Conservation (phyloP, 1,284 basidiomycete genomes). For the Irpex sp. region DNA sequence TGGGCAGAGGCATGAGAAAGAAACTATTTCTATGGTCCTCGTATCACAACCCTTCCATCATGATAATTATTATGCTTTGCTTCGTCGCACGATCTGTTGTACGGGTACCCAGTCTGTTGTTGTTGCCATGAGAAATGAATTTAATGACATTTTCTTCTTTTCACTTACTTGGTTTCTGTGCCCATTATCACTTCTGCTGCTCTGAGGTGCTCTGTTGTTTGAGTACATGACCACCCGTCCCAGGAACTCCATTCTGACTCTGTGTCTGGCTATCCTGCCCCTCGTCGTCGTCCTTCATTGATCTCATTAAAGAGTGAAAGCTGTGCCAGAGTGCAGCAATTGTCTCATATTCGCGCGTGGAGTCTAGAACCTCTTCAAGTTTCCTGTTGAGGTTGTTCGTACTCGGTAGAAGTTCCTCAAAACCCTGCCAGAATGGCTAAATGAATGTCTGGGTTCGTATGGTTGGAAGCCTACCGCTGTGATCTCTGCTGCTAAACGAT, state of each 20-base stretch:
- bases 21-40: not conserved
- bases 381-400: slow-evolving; percentile 90
- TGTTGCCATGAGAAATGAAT: not conserved
- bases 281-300: slow-evolving; percentile 35
- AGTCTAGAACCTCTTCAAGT: slow-evolving; percentile 87
- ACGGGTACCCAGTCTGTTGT: not conserved
- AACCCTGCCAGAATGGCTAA: slow-evolving; percentile 53
- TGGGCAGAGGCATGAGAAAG: slow-evolving; percentile 55
- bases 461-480: slow-evolving; percentile 47
- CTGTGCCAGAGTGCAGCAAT: slow-evolving; percentile 86
- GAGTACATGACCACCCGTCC: slow-evolving; percentile 68
- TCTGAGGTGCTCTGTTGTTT: slow-evolving; percentile 22
- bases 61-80: slow-evolving; percentile 22
- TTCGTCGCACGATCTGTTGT: slow-evolving; percentile 35
- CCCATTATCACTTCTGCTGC: not conserved
- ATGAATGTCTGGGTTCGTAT: not conserved
- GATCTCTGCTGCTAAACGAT: slow-evolving; percentile 69
- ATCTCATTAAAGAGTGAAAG: slow-evolving; percentile 77
- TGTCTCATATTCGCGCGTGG: slow-evolving; percentile 91
- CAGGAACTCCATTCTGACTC: slow-evolving; percentile 41
- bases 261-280: slow-evolving; percentile 30
- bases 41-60: slow-evolving; percentile 16
- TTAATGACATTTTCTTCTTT: not conserved
- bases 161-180: not conserved
- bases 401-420: slow-evolving; percentile 84